Conservation (phyloP, 106 monocot species). For the Dendrobium nobile region DNA sequence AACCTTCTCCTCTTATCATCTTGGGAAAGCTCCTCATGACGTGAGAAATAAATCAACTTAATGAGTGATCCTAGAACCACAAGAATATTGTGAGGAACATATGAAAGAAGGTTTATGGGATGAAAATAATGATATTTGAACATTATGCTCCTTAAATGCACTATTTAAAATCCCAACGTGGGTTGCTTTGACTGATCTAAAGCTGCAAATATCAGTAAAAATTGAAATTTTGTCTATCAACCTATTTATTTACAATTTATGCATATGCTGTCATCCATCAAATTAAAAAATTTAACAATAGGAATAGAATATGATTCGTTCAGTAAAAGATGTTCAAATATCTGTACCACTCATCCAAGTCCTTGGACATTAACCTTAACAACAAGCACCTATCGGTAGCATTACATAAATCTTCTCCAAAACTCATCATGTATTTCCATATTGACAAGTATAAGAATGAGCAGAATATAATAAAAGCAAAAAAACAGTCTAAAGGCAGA, state of each 20-base stretch:
- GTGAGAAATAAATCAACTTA: slow-evolving; percentile 96
- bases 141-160: not conserved
- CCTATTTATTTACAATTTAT: not conserved
- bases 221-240: not conserved
- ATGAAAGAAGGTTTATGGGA: not conserved
- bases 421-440: not conserved
- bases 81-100: no score
- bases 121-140: not conserved
- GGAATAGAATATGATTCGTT: not conserved
- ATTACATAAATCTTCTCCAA: not conserved
- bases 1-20: slow-evolving; percentile 63
- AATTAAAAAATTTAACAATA: not conserved
- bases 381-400: not conserved
- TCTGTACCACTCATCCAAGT: not conserved
- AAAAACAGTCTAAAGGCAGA: not conserved
- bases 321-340: not conserved
- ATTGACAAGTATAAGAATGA: not conserved
- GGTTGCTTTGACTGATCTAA: not conserved
- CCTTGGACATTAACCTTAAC: not conserved
- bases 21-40: slow-evolving; percentile 63
- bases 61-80: slow-evolving; percentile 76
- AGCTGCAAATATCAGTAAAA: not conserved
- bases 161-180: not conserved
- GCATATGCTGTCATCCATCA: not conserved
- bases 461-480: not conserved